Evolutionary conservation across 192 early-diverging fungal genomes (phyloP).

Genomic region (Umbelopsis sp.): DNA sequence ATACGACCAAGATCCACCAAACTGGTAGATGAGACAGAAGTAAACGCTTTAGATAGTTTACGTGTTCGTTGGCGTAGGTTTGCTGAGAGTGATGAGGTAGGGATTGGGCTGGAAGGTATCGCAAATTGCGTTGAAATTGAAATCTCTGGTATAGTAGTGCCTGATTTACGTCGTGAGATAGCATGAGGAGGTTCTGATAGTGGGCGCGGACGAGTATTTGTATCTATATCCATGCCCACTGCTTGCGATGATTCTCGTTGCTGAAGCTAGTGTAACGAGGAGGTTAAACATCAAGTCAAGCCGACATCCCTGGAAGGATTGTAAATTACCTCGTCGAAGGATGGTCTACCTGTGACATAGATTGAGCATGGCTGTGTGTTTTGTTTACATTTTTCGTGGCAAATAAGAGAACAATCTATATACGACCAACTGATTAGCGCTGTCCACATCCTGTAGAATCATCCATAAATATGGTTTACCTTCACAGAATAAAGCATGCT

Average conservation of each 20-base stretch:
- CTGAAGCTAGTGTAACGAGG: background rate
- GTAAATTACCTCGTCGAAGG: background rate
- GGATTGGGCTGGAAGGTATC: background rate
- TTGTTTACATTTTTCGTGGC: conserved; percentile 38
- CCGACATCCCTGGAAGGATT: background rate
- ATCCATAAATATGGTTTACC: conserved; percentile 24
- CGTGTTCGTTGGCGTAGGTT: conserved; percentile 20
- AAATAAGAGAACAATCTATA: conserved; percentile 38
- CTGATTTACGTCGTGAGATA: background rate
- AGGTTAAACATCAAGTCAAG: background rate
- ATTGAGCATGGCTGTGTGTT: background rate
- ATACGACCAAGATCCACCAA: background rate
- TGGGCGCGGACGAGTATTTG: background rate
- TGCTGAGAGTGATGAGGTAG: background rate
- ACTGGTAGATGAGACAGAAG: conserved; percentile 8
- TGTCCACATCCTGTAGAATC: background rate
- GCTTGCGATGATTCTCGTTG: background rate
- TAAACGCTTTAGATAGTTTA: conserved; percentile 20
- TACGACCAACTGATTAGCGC: background rate
- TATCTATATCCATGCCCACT: background rate
- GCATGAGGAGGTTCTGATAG: background rate
- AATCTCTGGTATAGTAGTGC: conserved; percentile 6
- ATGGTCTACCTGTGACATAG: background rate
- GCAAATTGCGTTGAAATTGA: background rate
- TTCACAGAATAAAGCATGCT: conserved; percentile 58